phyloP scores from a whole-genome alignment of 2,329 filamentous ascomycete genomes.

The Aspergillus neotritici region DNA sequence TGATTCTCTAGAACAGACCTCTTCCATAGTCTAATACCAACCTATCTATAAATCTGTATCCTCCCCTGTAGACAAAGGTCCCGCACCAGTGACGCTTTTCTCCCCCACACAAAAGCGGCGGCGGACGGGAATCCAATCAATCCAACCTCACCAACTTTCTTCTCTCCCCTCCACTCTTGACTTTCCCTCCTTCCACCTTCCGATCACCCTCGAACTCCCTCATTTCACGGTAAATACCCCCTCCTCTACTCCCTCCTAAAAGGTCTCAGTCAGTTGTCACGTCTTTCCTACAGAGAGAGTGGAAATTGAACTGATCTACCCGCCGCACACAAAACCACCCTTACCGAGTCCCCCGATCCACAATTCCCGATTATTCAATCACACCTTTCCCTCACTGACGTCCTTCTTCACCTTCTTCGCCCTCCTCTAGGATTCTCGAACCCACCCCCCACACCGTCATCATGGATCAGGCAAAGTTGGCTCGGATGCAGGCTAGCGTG shows the following conservation, averaged over 20 bases:
- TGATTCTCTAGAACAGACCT: neutral
- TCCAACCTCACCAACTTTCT: slow-evolving; percentile 5
- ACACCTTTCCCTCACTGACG: too few relatives aligned
- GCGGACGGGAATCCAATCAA: neutral
- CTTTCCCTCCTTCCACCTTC: slow-evolving; percentile 2
- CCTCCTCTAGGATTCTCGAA: slow-evolving; percentile 12
- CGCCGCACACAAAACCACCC: slow-evolving; percentile 12
- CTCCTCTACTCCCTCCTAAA: neutral
- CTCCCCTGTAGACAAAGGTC: too few relatives aligned
- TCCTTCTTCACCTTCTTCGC: slow-evolving; percentile 4
- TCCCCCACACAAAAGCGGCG: slow-evolving; percentile 20
- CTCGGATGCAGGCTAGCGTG: slow-evolving; percentile 60
- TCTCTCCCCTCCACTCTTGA: slow-evolving; percentile 9
- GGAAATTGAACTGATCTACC: neutral
- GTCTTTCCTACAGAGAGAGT: neutral
- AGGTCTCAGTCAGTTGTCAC: neutral
- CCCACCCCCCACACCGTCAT: slow-evolving; percentile 32
- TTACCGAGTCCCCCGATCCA: slow-evolving; percentile 13
- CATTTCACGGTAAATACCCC: neutral
- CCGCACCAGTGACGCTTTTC: too few relatives aligned
- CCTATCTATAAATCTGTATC: too few relatives aligned
- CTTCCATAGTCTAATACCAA: too few relatives aligned
- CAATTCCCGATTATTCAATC: slow-evolving; percentile 11
- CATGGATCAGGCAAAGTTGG: slow-evolving; percentile 63
- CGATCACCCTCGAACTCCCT: neutral